Evolutionary conservation across 2,329 filamentous ascomycete species (phyloP).

Genomic region (Penicillium sp.): DNA sequence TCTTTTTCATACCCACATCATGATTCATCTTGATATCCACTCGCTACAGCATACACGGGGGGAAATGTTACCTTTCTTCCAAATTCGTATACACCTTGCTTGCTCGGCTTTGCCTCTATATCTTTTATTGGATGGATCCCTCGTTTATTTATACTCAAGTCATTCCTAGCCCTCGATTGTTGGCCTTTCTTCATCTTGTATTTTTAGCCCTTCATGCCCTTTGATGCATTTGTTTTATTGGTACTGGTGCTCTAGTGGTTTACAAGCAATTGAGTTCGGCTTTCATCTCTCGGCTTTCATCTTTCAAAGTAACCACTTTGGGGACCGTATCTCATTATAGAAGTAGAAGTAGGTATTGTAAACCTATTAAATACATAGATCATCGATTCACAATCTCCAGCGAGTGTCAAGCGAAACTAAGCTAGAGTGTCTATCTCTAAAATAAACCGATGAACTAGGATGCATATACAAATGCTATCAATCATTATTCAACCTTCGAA

Average conservation of each 20-base stretch:
- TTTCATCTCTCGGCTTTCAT: not conserved
- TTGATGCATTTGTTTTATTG: slow-evolving; percentile 4
- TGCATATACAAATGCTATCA: not conserved
- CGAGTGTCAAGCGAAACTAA: not conserved
- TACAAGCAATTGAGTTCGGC: slow-evolving; percentile 1
- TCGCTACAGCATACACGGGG: not conserved
- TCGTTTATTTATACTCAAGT: slow-evolving; percentile 2
- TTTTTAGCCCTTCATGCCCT: slow-evolving; percentile 8
- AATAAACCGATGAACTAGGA: not conserved
- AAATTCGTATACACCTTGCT: slow-evolving; percentile 8
- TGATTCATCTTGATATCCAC: slow-evolving; percentile 4
- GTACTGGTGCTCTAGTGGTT: slow-evolving; percentile 2
- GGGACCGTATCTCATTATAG: no score
- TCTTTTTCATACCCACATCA: not conserved
- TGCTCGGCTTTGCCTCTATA: slow-evolving; percentile 2
- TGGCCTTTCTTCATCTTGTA: slow-evolving; percentile 6
- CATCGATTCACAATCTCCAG: not conserved
- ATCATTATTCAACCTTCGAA: not conserved
- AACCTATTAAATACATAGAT: not conserved
- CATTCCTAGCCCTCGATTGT: slow-evolving; percentile 4
- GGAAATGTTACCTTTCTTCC: not conserved
- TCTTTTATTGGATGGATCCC: not conserved
- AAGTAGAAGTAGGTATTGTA: no score
- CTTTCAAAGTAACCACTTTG: no score
- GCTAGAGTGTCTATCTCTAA: not conserved